Evolutionary conservation across 2,329 filamentous ascomycete genomes (phyloP), one percentile per base, ranked within the genome.

Genomic region (Thielaviopsis euricoi): DNA sequence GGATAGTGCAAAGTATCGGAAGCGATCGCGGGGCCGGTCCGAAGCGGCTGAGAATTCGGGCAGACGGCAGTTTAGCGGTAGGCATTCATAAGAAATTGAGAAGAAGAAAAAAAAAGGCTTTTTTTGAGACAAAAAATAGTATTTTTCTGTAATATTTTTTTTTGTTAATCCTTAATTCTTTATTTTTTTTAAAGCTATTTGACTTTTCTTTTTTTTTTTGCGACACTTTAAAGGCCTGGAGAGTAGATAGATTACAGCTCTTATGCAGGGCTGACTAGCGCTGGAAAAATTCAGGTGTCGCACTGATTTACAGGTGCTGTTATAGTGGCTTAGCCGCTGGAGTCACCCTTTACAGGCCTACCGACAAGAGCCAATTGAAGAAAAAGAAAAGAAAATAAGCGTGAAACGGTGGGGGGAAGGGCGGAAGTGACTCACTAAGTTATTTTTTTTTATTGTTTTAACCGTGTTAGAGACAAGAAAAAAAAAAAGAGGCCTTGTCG

Each of bases 81-180:
- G 53, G 26, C 57, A 59, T 59, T 55, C 53, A 57, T 54, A 49
- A 43, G 9, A 49, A 49, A 51, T 21, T 49, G 51, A 29, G 19
- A 23, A 50, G 17, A 33, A 19, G 29, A 56, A 22, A 50, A 17
- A 13, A 50, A 43, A 43, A 43, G 7, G 25, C 29, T 12, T 2
- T 15, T n/a, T 21, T 7, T 21, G 19, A 19, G 26, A 40, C 23
- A 46, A 19, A 6, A 6, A 48, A 17, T 12, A 25, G 19, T 17
- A 13, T 29, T n/a, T n/a, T 19, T 23, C 10, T 29, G 19, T 25
- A 17, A 21, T 17, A 25, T 26, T 26, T 6, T 26, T 29, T 52
- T 12, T 9, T 26, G 15, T 52, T 52, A n/a, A 12, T 29, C 21
- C 21, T 51, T 51, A 13, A 4, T 33, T 52, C 7, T 40, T 40